phyloP scores from a whole-genome alignment of 306 rosid species.

The Quercus variabilis region DNA sequence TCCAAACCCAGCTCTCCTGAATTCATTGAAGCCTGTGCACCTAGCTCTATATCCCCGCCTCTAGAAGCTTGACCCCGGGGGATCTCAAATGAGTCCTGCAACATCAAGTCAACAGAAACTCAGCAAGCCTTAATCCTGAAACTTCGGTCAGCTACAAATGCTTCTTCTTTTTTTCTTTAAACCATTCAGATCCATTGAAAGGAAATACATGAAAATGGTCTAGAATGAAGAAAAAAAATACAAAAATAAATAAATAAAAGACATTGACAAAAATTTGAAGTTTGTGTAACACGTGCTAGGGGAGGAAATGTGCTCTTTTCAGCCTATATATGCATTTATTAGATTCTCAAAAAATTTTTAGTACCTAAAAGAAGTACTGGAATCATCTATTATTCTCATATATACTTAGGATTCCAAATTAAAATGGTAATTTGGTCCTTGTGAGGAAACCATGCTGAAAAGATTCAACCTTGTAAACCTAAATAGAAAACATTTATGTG shows the following conservation, averaged over 20 bases:
- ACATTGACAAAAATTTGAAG: background rate
- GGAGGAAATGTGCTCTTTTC: background rate
- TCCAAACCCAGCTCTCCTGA: constrained; percentile 75
- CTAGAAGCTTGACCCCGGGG: constrained; percentile 61
- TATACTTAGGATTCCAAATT: background rate
- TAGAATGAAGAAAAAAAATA: background rate
- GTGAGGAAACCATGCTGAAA: background rate
- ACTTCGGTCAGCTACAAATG: background rate
- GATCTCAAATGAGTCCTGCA: constrained; percentile 86
- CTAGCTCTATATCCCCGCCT: constrained; percentile 74
- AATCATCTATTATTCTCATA: background rate
- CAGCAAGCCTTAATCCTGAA: background rate
- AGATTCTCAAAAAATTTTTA: background rate
- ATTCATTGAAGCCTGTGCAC: constrained; percentile 44
- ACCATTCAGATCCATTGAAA: background rate
- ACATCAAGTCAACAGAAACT: constrained; percentile 20
- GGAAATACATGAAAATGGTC: background rate
- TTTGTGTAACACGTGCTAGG: background rate
- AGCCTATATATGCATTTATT: background rate
- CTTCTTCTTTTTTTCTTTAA: background rate
- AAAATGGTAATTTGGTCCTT: background rate
- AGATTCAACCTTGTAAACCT: background rate
- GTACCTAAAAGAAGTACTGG: background rate
- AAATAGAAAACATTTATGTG: background rate
- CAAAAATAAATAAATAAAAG: background rate